A percentile compares a stretch with the other conserved stretches of the same genome.
Evolutionary conservation across 176 grass and related monocot species (phyloP).

Genomic region (Bothriochloa decipiens): DNA sequence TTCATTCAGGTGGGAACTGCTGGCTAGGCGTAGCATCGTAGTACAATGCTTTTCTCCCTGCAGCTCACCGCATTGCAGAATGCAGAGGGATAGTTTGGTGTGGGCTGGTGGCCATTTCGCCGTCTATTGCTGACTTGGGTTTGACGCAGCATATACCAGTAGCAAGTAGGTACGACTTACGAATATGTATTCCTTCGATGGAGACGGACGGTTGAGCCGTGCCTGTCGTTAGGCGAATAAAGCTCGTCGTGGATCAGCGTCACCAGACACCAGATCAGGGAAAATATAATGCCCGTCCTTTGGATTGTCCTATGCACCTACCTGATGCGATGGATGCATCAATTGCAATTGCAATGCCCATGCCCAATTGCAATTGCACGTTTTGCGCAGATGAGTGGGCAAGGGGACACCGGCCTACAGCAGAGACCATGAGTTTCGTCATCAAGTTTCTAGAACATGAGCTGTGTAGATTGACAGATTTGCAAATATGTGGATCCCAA

Average conservation of each 20-base stretch:
- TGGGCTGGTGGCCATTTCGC: slow-evolving; percentile 27
- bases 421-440: too few species aligned
- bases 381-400: too few species aligned
- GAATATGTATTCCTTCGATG: not conserved
- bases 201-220: slow-evolving; percentile 20
- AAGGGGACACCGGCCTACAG: not conserved
- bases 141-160: slow-evolving; percentile 37
- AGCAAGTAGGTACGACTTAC: not conserved
- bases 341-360: too few species aligned
- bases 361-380: too few species aligned
- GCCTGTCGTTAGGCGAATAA: slow-evolving; percentile 43
- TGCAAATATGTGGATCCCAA: too few species aligned
- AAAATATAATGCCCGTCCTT: slow-evolving; percentile 8
- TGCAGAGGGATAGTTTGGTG: slow-evolving; percentile 1
- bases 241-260: not conserved
- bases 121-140: not conserved
- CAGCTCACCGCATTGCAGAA: not conserved
- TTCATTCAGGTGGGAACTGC: not conserved
- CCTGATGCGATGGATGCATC: not conserved
- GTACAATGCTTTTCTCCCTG: not conserved
- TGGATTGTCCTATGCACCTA: slow-evolving; percentile 10
- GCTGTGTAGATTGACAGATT: too few species aligned
- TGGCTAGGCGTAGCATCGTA: not conserved
- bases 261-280: not conserved
- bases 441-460: too few species aligned